Percentiles rank a stretch among this genome's conserved stretches.
Evolutionary conservation across 345 rosid genomes (phyloP).

Genomic region (Gossypioides kirkii): DNA sequence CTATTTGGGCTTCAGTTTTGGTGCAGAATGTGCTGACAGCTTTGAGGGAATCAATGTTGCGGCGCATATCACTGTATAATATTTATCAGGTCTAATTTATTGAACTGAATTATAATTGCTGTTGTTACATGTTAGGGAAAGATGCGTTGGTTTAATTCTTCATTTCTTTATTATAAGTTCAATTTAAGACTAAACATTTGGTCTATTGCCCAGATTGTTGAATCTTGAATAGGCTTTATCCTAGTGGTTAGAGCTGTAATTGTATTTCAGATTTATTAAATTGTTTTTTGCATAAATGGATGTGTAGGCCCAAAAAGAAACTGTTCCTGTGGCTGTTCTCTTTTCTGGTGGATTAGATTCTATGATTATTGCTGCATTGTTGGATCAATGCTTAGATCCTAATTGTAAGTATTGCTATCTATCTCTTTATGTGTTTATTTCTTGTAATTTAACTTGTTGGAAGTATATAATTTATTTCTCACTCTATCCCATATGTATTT

Average conservation of each 20-base stretch:
- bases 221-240: neutral
- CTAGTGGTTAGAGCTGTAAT: neutral
- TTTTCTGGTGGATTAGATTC: constrained; percentile 98
- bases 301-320: constrained; percentile 44
- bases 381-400: constrained; percentile 72
- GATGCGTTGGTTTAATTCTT: neutral
- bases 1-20: constrained; percentile 23
- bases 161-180: neutral
- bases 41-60: constrained; percentile 62
- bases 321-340: constrained; percentile 74
- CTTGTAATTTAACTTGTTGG: neutral
- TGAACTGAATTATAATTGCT: neutral
- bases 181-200: neutral
- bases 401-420: constrained; percentile 41
- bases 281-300: constrained; percentile 11
- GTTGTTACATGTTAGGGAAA: constrained; percentile 3
- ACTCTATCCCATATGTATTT: neutral
- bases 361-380: constrained; percentile 84
- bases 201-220: neutral
- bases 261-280: neutral
- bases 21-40: constrained; percentile 57
- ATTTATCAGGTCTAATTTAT: constrained; percentile 51
- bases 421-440: neutral
- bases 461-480: neutral
- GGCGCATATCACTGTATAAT: constrained; percentile 47